A percentile compares a stretch with the other conserved stretches of the same genome.
phyloP scores from a whole-genome alignment of 1,284 basidiomycete genomes.

The Phellinidium pouzarii region DNA sequence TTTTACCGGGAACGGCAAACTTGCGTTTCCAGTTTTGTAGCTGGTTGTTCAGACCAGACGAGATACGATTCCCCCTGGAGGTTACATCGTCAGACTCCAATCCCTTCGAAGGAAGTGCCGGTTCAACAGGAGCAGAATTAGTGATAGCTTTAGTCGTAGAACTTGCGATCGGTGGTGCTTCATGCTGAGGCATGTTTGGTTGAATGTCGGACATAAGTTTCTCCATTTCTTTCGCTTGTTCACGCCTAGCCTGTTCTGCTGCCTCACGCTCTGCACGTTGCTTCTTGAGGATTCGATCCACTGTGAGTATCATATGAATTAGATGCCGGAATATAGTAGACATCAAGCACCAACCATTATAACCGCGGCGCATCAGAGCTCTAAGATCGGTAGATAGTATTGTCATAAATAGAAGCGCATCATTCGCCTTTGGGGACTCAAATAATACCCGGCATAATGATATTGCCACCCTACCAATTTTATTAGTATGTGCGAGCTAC shows the following conservation, averaged over 20 bases:
- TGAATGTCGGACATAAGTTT: constrained; percentile 16
- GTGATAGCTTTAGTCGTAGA: constrained; percentile 1
- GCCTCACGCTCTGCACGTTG: constrained; percentile 71
- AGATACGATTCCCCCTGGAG: background rate
- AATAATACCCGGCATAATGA: constrained; percentile 75
- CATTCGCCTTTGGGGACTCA: constrained; percentile 69
- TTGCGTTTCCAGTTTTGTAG: constrained; percentile 28
- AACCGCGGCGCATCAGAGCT: constrained; percentile 80
- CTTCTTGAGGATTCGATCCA: constrained; percentile 86
- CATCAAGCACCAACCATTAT: constrained; percentile 51
- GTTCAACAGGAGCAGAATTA: background rate
- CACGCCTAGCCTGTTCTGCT: constrained; percentile 39
- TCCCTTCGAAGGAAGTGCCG: background rate
- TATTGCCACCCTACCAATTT: constrained; percentile 57
- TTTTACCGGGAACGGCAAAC: constrained; percentile 14
- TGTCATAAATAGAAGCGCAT: constrained; percentile 85
- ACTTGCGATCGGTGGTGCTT: constrained; percentile 7
- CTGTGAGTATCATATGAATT: constrained; percentile 31
- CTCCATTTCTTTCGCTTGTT: constrained; percentile 23
- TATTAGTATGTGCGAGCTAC: constrained; percentile 6
- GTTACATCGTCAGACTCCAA: background rate
- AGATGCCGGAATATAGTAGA: constrained; percentile 1
- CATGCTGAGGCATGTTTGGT: constrained; percentile 8
- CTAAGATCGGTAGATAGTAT: constrained; percentile 87
- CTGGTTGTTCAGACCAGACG: constrained; percentile 20